These are phyloP conservation scores for Davidsoniella virescens DNA, from an alignment of 2,329 filamentous ascomycete genomes.

Conservation along the genomic window DNA sequence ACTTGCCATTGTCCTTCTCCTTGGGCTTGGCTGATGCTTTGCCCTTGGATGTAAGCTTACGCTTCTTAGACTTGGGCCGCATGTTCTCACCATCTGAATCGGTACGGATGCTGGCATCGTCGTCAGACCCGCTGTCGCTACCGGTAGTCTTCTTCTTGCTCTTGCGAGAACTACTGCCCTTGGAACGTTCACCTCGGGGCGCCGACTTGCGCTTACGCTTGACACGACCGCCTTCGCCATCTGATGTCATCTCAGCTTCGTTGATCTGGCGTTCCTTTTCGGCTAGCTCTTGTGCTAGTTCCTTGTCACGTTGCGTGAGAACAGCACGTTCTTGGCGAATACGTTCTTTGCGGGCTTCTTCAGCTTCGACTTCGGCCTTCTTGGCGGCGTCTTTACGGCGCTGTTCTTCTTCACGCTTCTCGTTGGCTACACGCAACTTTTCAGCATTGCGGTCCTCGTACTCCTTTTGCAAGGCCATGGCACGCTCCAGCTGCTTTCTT, in stretches of 20 bases:
- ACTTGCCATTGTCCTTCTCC: constrained; percentile 39
- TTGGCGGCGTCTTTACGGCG: constrained; percentile 63
- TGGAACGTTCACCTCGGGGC: constrained; percentile 29
- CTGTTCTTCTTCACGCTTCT: constrained; percentile 66
- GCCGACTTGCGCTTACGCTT: constrained; percentile 56
- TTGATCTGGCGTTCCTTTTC: constrained; percentile 53
- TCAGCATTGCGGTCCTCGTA: constrained; percentile 89
- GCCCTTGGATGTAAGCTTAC: constrained; percentile 34
- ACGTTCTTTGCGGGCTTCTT: constrained; percentile 60
- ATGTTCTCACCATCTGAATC: constrained; percentile 28
- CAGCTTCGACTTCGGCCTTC: constrained; percentile 47
- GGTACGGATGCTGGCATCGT: constrained; percentile 9
- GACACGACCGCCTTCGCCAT: constrained; percentile 63
- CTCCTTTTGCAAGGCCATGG: constrained; percentile 67
- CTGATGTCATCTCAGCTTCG: constrained; percentile 66
- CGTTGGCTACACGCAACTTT: constrained; percentile 66
- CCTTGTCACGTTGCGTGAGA: constrained; percentile 61
- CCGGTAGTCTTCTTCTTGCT: constrained; percentile 45
- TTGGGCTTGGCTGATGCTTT: constrained; percentile 19
- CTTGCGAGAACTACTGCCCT: constrained; percentile 21
- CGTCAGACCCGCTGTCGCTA: constrained; percentile 24
- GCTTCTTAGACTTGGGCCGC: constrained; percentile 41
- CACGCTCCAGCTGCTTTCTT: constrained; percentile 76
- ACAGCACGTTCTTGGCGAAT: constrained; percentile 73
- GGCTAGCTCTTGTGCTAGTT: constrained; percentile 51